Conservation (phyloP, 371 early-diverging fungal species). For the Conidiobolus incongruus region DNA sequence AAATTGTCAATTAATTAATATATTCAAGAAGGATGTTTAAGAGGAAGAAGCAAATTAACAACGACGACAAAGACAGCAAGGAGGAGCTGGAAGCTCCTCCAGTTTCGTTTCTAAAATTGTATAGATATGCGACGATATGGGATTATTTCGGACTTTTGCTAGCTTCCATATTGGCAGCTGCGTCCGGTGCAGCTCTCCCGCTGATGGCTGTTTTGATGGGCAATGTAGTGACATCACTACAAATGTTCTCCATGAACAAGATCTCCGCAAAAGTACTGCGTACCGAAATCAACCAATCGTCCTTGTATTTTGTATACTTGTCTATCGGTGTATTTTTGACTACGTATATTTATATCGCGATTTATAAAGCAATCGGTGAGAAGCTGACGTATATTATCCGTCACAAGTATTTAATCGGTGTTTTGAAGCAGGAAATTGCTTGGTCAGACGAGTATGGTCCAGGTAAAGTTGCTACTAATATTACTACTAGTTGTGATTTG, state of each 20-base stretch:
- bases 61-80: not conserved
- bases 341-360: constrained; percentile 14
- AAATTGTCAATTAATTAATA: too few relatives aligned
- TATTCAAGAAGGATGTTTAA: too few relatives aligned
- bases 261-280: too few relatives aligned
- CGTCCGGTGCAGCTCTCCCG: not conserved
- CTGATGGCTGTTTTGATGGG: too few relatives aligned
- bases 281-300: not conserved
- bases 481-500: constrained; percentile 34
- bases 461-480: constrained; percentile 33
- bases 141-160: not conserved
- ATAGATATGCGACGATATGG: not conserved
- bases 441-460: constrained; percentile 64
- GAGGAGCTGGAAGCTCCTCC: not conserved
- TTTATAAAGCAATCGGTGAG: too few relatives aligned
- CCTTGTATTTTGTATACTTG: constrained; percentile 43
- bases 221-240: too few relatives aligned
- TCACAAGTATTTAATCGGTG: too few relatives aligned
- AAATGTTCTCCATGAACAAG: too few relatives aligned
- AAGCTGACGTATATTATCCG: too few relatives aligned
- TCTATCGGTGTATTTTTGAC: constrained; percentile 18
- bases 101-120: constrained; percentile 1
- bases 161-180: not conserved
- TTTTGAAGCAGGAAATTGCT: constrained; percentile 69
- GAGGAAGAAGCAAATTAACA: not conserved